phyloP scores from a whole-genome alignment of 805 yeast species.

The Candida parachauliodes region DNA sequence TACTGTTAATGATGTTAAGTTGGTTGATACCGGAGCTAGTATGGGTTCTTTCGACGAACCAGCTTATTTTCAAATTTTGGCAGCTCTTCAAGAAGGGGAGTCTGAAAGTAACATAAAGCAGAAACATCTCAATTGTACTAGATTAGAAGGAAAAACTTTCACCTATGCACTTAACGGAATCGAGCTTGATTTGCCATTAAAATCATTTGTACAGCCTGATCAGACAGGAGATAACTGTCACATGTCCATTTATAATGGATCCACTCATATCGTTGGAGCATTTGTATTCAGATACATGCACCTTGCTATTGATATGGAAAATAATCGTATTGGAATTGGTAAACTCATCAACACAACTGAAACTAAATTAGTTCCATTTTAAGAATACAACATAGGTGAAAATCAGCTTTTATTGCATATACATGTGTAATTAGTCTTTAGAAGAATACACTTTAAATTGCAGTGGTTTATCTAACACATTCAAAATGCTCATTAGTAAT shows the following conservation, averaged over 20 bases:
- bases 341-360: slow-evolving; percentile 1
- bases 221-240: slow-evolving; percentile 1
- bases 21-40: slow-evolving; percentile 1
- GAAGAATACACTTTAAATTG: no score
- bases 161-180: background rate
- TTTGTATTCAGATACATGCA: slow-evolving; percentile 1
- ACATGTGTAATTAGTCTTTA: no score
- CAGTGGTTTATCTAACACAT: no score
- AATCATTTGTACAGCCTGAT: slow-evolving; percentile 1
- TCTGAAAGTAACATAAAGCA: background rate
- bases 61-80: background rate
- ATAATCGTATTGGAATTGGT: slow-evolving; percentile 2
- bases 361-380: slow-evolving; percentile 1
- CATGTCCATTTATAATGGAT: background rate
- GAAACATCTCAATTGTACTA: background rate
- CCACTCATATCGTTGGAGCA: background rate
- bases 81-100: background rate
- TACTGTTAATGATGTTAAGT: background rate
- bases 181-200: slow-evolving; percentile 2
- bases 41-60: background rate
- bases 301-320: slow-evolving; percentile 6
- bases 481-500: no score
- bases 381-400: background rate
- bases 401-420: no score
- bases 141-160: slow-evolving; percentile 3